These are phyloP conservation scores for Triangularia setosa DNA, from an alignment of 2,329 filamentous ascomycete species.

Conservation along the genomic window DNA sequence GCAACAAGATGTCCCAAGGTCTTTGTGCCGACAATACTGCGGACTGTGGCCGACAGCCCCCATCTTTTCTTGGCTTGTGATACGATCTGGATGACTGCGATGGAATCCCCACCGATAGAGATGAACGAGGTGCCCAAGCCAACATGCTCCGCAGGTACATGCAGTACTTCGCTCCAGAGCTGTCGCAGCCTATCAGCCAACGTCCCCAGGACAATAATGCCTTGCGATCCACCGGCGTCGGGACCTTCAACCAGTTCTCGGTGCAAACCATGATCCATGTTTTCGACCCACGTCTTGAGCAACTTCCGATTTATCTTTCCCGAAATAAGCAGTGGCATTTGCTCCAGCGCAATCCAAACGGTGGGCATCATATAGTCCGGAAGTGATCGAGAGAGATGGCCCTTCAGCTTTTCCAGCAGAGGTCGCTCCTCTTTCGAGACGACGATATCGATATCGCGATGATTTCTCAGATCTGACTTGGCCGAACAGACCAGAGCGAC, in stretches of 20 bases:
- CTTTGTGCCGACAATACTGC: neutral
- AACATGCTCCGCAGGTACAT: slow-evolving; percentile 29
- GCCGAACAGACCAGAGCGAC: neutral
- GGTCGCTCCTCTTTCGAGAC: neutral
- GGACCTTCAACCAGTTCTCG: slow-evolving; percentile 20
- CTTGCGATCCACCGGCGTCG: slow-evolving; percentile 14
- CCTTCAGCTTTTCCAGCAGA: slow-evolving; percentile 2
- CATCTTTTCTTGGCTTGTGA: neutral
- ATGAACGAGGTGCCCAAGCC: slow-evolving; percentile 13
- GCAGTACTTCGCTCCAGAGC: slow-evolving; percentile 30
- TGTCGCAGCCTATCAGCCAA: slow-evolving; percentile 32
- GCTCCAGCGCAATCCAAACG: slow-evolving; percentile 26
- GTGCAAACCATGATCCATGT: slow-evolving; percentile 27
- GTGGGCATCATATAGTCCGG: slow-evolving; percentile 25
- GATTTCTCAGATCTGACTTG: neutral
- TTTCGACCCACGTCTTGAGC: slow-evolving; percentile 37
- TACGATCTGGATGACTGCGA: slow-evolving; percentile 42
- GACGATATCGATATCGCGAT: neutral
- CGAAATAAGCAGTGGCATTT: slow-evolving; percentile 25
- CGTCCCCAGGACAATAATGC: slow-evolving; percentile 19
- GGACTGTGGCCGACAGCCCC: neutral
- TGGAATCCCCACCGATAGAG: slow-evolving; percentile 43
- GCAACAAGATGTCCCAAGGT: neutral
- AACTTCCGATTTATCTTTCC: slow-evolving; percentile 29
- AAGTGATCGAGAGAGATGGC: slow-evolving; percentile 4